phyloP scores from a whole-genome alignment of 352 stramenopile species.

The Phytophthora sojae region DNA sequence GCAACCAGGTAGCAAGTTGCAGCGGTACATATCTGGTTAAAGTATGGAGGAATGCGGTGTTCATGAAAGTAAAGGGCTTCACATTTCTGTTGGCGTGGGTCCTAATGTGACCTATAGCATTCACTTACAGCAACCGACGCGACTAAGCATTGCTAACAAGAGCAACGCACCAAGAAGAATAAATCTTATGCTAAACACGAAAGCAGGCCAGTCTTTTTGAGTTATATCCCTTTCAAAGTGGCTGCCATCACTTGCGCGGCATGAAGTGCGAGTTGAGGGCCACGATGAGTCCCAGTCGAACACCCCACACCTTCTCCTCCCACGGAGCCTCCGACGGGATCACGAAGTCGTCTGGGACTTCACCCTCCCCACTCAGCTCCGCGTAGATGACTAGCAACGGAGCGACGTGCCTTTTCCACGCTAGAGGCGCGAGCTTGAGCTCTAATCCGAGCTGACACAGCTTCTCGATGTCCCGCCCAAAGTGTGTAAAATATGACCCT shows the following conservation, averaged over 20 bases:
- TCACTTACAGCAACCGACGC: no score
- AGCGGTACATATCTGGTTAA: no score
- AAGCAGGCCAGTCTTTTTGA: not conserved
- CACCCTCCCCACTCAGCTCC: not conserved
- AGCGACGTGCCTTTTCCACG: not conserved
- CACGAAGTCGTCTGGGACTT: not conserved
- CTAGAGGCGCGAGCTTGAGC: not conserved
- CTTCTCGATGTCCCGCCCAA: not conserved
- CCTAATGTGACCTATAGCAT: no score
- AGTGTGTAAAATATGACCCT: not conserved
- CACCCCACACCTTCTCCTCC: not conserved
- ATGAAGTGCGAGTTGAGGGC: not conserved
- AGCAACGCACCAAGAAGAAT: no score
- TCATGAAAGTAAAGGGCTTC: no score
- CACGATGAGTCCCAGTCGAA: not conserved
- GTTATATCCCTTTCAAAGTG: no score
- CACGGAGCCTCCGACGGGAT: not conserved
- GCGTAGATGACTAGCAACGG: not conserved
- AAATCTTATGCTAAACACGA: no score
- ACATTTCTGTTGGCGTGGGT: no score
- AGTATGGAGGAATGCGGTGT: no score
- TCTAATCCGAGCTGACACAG: no score
- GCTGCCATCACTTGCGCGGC: not conserved
- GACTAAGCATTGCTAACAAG: no score
- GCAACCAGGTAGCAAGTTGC: no score